These are phyloP conservation scores for Sclerospora graminicola DNA, from an alignment of 352 stramenopile species.

Conservation along the genomic window DNA sequence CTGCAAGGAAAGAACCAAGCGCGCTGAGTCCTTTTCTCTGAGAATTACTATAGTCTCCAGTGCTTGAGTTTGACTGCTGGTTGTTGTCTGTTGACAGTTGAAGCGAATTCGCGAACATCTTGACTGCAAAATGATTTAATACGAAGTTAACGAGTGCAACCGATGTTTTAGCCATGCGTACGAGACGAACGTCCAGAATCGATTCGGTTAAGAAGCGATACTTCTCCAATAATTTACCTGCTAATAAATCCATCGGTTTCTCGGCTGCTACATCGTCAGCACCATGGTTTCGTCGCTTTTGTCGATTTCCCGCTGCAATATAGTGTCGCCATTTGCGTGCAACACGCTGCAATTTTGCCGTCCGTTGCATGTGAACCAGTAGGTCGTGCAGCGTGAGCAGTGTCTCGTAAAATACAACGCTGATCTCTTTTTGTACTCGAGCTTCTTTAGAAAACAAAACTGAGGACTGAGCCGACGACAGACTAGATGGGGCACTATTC, in stretches of 20 bases:
- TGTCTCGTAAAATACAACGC: conserved; percentile 53
- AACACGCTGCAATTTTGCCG: conserved; percentile 14
- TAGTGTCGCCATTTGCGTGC: conserved; percentile 16
- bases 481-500: conserved; percentile 11
- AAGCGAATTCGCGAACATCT: conserved; percentile 3
- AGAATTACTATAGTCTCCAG: conserved; percentile 7
- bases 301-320: conserved; percentile 13
- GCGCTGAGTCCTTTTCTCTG: conserved; percentile 7
- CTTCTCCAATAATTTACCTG: conserved; percentile 43
- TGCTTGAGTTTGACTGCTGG: conserved; percentile 9
- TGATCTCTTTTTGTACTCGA: conserved; percentile 59
- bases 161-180: conserved; percentile 42
- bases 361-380: conserved; percentile 33
- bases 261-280: conserved; percentile 18
- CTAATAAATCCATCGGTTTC: conserved; percentile 26
- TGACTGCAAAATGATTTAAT: conserved; percentile 26
- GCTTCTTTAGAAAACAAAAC: conserved; percentile 43
- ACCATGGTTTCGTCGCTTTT: conserved; percentile 4
- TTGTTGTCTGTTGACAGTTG: conserved; percentile 8
- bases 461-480: conserved; percentile 24
- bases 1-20: conserved; percentile 21
- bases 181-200: conserved; percentile 47
- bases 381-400: conserved; percentile 55
- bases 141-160: conserved; percentile 56
- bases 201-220: conserved; percentile 63